A percentile compares a stretch with the other conserved stretches of the same genome.
Evolutionary conservation across 129 eudicot genomes (phyloP).

Genomic region (Artemisia annua): DNA sequence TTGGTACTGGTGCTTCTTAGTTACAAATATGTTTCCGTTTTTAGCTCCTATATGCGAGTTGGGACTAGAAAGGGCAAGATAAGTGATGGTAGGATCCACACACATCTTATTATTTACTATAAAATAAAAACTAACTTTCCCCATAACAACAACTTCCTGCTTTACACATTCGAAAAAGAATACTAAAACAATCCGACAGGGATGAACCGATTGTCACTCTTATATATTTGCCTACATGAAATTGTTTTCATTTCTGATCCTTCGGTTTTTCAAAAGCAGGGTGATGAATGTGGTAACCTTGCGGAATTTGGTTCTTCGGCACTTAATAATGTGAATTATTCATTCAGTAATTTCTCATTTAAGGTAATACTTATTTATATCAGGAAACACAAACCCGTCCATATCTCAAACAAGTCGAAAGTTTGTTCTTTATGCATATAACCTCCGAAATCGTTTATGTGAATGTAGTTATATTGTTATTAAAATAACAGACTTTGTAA

Average conservation of each 20-base stretch:
- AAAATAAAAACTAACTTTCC: neutral
- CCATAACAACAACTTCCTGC: neutral
- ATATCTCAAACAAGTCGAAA: neutral
- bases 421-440: neutral
- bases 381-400: neutral
- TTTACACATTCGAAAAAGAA: neutral
- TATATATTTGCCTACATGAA: conserved; percentile 7
- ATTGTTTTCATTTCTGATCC: conserved; percentile 8
- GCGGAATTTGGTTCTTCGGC: conserved; percentile 71
- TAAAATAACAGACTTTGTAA: neutral
- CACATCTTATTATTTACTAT: no score
- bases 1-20: neutral
- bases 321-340: conserved; percentile 54
- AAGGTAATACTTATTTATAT: conserved; percentile 47
- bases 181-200: neutral
- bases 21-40: neutral
- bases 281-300: conserved; percentile 85
- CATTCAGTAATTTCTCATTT: conserved; percentile 97
- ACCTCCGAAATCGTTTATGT: neutral
- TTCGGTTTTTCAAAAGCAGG: conserved; percentile 45
- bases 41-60: no score
- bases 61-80: no score
- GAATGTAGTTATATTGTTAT: neutral
- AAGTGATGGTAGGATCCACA: no score
- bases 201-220: neutral